Percentiles rank a stretch among this genome's conserved stretches.
phyloP scores from a whole-genome alignment of 345 rosid species.

The Boechera stricta region DNA sequence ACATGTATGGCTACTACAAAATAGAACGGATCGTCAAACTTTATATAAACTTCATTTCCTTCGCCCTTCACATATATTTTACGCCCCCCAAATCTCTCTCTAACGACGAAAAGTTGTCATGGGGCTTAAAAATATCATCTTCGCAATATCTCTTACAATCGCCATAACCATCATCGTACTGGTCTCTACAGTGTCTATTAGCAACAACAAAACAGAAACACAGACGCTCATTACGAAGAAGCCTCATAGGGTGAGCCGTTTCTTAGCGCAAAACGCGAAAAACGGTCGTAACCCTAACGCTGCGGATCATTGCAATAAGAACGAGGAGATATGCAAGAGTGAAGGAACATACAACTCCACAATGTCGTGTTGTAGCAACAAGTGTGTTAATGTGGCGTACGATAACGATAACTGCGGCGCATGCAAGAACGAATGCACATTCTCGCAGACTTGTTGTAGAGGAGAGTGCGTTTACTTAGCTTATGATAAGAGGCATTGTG shows the following conservation, averaged over 20 bases:
- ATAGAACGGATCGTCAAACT: constrained; percentile 11
- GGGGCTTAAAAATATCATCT: constrained; percentile 50
- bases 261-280: constrained; percentile 50
- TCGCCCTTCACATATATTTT: constrained; percentile 19
- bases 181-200: constrained; percentile 37
- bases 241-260: constrained; percentile 55
- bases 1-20: constrained; percentile 29
- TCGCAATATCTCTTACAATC: constrained; percentile 54
- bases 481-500: constrained; percentile 77
- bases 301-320: constrained; percentile 62
- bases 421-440: constrained; percentile 67
- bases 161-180: constrained; percentile 53
- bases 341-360: constrained; percentile 39
- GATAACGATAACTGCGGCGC: constrained; percentile 70
- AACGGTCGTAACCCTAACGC: constrained; percentile 54
- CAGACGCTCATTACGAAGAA: background rate
- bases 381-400: constrained; percentile 55
- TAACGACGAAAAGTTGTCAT: constrained; percentile 34
- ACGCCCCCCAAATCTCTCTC: constrained; percentile 23
- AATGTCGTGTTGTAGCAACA: constrained; percentile 73
- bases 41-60: constrained; percentile 30
- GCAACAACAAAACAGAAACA: constrained; percentile 27
- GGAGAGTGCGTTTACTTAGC: constrained; percentile 63
- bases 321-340: constrained; percentile 51
- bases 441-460: constrained; percentile 64